Evolutionary conservation across 1,284 basidiomycete species (phyloP).

Genomic region (Apiotrichum gamsii): DNA sequence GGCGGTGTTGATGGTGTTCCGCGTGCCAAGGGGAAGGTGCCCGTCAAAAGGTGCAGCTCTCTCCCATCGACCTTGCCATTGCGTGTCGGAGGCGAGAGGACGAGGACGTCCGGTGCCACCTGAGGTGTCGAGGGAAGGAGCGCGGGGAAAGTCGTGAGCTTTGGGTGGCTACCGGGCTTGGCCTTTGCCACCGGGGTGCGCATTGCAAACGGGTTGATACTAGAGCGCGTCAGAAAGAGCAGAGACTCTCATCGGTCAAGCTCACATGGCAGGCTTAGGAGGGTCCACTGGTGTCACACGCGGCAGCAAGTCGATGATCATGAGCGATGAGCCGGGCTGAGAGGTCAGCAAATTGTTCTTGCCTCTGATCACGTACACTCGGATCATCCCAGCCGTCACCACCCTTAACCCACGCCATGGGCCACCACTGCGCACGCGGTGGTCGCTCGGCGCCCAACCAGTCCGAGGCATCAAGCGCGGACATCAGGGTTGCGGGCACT

Average conservation of each 20-base stretch:
- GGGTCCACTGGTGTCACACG: constrained; percentile 35
- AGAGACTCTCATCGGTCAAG: too few species aligned
- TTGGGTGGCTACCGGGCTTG: constrained; percentile 18
- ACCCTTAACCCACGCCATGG: constrained; percentile 8
- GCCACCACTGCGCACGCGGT: constrained; percentile 9
- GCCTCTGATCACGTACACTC: constrained; percentile 9
- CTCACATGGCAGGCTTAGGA: constrained; percentile 36
- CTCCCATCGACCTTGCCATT: not conserved
- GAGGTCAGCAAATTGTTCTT: not conserved
- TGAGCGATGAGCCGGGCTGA: constrained; percentile 32
- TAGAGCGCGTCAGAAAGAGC: not conserved
- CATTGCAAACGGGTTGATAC: constrained; percentile 16
- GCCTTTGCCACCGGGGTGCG: not conserved
- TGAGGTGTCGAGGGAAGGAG: constrained; percentile 23
- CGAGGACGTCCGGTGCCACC: constrained; percentile 23
- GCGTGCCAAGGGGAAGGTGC: constrained; percentile 20
- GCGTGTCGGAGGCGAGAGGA: constrained; percentile 7
- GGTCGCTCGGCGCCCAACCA: not conserved
- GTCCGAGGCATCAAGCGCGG: not conserved
- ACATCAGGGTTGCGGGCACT: constrained; percentile 6
- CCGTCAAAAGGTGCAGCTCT: constrained; percentile 21
- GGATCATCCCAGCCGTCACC: constrained; percentile 16
- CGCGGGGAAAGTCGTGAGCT: constrained; percentile 26
- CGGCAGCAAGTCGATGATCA: constrained; percentile 37
- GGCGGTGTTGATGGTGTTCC: not conserved